Base-by-base conservation (phyloP, 352 stramenopile genomes). In the Saprolegnia parasitica region DNA sequence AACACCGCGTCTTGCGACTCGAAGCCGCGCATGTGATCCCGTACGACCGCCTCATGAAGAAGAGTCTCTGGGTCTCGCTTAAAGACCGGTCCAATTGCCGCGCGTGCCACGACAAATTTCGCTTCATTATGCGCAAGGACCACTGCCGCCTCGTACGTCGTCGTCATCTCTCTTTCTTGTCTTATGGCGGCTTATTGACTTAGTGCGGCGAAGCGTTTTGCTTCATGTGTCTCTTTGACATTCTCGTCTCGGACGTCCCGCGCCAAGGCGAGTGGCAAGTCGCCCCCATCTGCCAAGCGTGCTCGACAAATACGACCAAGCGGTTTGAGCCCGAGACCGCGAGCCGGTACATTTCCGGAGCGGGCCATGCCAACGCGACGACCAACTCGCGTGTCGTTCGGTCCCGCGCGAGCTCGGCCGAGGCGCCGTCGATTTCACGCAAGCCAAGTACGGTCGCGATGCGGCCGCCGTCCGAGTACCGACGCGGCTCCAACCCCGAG, bases 101-200 rank as follows among this genome's bases (percentile, higher is more conserved):
- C 13, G 52, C 52, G 16, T 60, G 52, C 20, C 52, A 60, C 9
- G 52, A 60, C 35, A 60, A 60, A 24, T 60, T 60, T 24, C 52
- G 52, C 35, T 60, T 60, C 35, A 60, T 60, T 11, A 60, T 60
- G 52, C 52, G 52, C 35, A 60, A 60, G 35, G 52, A 60, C 52
- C 52, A 60, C 35, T 60, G 52, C 35, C 52, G 52, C 35, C 35
- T 60, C 11, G 52, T 60, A 24, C 52, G 35, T 42, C 13, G 11
- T 16, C 15, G 32, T 16, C 32, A 39, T 58, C 8, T 39, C 15
- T 8, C 16, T 26, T 20, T 26, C 52, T 26, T 10, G 13, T 60
- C 3, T n/a, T 8, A 10, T n/a, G 8, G 42, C 10, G 39, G 8
- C 42, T 35, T 35, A 35, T 55, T 60, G 52, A 3, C 13, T 20